Conservation (phyloP, 306 rosid species). For the Pterocarpus santalinus region DNA sequence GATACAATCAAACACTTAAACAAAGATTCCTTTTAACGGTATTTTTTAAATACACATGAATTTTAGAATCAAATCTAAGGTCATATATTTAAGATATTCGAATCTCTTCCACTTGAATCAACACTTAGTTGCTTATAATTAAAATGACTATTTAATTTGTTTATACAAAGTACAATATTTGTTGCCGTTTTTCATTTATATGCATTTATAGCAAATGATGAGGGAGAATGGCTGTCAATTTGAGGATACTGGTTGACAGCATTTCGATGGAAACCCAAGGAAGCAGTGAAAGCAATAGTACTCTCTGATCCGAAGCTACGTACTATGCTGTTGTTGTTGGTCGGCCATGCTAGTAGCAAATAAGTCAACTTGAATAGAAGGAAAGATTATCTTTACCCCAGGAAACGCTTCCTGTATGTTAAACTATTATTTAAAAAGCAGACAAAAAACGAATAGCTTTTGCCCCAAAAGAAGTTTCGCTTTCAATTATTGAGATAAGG, state of each 20-base stretch:
- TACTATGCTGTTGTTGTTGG: conserved; percentile 16
- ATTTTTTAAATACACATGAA: too few species aligned
- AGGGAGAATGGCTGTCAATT: neutral
- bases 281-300: neutral
- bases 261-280: conserved; percentile 13
- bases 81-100: too few species aligned
- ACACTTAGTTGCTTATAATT: too few species aligned
- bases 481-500: conserved; percentile 40
- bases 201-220: neutral
- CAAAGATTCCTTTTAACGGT: too few species aligned
- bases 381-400: neutral
- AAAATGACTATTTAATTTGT: neutral
- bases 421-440: conserved; percentile 16
- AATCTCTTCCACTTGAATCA: too few species aligned
- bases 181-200: neutral
- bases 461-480: conserved; percentile 16
- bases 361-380: conserved; percentile 18
- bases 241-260: conserved; percentile 40
- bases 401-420: neutral
- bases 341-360: conserved; percentile 39
- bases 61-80: too few species aligned
- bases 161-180: neutral
- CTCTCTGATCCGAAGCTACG: conserved; percentile 3
- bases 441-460: conserved; percentile 35
- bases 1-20: too few species aligned